phyloP scores from a whole-genome alignment of 2,329 filamentous ascomycete species.

The Ascochyta pisi region DNA sequence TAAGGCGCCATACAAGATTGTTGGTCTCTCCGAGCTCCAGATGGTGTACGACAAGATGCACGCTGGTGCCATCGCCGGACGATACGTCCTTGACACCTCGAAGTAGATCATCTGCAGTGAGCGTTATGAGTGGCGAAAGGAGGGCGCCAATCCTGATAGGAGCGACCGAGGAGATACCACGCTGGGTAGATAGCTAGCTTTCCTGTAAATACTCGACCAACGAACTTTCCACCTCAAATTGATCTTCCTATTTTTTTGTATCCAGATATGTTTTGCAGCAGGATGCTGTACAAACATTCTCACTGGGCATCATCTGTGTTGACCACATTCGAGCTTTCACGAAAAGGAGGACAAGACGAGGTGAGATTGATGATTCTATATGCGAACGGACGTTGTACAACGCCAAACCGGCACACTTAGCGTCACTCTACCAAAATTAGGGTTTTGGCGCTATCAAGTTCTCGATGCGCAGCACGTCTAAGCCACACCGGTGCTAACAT shows the following conservation, averaged over 20 bases:
- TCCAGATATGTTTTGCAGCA: no score
- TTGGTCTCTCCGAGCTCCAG: constrained; percentile 79
- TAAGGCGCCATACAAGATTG: constrained; percentile 84
- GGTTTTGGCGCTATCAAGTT: background rate
- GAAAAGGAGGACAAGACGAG: background rate
- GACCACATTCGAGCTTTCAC: no score
- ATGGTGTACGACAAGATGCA: constrained; percentile 77
- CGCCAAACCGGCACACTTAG: constrained; percentile 2
- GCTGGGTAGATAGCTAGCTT: constrained; percentile 8
- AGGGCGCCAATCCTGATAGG: constrained; percentile 8
- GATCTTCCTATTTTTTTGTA: background rate
- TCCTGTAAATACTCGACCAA: constrained; percentile 13
- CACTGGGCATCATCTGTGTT: no score
- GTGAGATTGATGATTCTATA: background rate
- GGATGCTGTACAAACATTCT: no score
- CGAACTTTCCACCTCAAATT: background rate
- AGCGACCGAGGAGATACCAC: constrained; percentile 8
- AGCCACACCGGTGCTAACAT: constrained; percentile 1
- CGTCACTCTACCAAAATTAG: background rate
- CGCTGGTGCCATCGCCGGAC: constrained; percentile 74
- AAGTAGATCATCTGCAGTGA: constrained; percentile 29
- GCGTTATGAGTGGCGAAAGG: background rate
- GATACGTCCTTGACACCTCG: constrained; percentile 77
- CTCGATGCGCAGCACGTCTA: constrained; percentile 4
- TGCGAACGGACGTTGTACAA: background rate